Conservation (phyloP, 805 yeast species). For the Starmerella khaoyaiensis region DNA sequence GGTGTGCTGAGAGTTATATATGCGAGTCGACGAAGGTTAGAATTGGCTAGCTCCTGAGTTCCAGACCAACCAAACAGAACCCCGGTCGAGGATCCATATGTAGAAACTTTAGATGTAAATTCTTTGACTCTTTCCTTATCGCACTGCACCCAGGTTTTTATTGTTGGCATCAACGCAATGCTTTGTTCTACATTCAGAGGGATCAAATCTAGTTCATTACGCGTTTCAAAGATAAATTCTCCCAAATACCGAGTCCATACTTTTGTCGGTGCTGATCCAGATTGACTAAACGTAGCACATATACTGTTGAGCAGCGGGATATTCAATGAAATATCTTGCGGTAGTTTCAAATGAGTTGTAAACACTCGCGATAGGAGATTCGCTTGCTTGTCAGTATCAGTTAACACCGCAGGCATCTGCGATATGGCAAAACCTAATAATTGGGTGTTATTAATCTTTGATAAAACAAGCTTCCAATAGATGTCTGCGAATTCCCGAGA, state of each 20-base stretch:
- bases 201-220: constrained; percentile 35
- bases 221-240: constrained; percentile 52
- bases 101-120: constrained; percentile 32
- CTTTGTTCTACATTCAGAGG: constrained; percentile 25
- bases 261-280: constrained; percentile 29
- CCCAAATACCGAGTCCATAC: constrained; percentile 51
- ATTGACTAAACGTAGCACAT: constrained; percentile 5
- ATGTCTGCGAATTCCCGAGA: constrained; percentile 45
- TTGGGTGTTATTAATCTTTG: constrained; percentile 7
- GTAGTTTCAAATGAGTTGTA: constrained; percentile 10
- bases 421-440: constrained; percentile 31
- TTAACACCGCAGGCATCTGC: constrained; percentile 32
- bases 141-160: constrained; percentile 48
- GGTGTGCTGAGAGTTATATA: constrained; percentile 53
- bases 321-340: constrained; percentile 6
- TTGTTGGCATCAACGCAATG: constrained; percentile 41
- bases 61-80: constrained; percentile 58
- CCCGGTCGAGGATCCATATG: constrained; percentile 37
- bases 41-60: constrained; percentile 47
- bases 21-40: constrained; percentile 47
- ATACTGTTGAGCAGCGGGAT: constrained; percentile 7
- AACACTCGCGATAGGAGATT: constrained; percentile 40
- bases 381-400: constrained; percentile 50
- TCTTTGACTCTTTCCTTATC: constrained; percentile 53
- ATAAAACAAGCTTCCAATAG: constrained; percentile 28